Conservation (phyloP, 805 yeast species). For the Starmerella riodocensis region DNA sequence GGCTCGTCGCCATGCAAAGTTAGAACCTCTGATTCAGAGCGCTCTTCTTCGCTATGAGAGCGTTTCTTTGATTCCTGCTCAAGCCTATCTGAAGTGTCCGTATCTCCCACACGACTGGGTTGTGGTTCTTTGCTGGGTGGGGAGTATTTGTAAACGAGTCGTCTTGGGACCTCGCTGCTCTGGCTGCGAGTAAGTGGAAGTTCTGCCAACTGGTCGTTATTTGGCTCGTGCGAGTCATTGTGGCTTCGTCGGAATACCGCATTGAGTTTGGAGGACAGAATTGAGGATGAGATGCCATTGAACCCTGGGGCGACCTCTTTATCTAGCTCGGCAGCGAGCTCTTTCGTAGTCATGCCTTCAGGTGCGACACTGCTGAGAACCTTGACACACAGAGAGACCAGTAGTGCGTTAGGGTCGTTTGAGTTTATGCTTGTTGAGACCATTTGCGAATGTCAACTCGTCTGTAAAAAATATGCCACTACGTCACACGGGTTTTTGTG, state of each 20-base stretch:
- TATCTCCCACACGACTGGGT: not conserved
- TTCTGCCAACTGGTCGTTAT: constrained; percentile 13
- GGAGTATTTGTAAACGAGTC: constrained; percentile 24
- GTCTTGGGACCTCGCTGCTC: constrained; percentile 23
- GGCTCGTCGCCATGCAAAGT: not conserved
- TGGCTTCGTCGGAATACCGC: constrained; percentile 25
- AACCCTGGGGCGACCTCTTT: constrained; percentile 11
- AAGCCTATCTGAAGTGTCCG: no score
- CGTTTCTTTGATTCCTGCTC: not conserved
- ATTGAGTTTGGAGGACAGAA: constrained; percentile 26
- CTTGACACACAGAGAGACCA: constrained; percentile 22
- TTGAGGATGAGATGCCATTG: constrained; percentile 24
- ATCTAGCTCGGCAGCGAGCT: constrained; percentile 22
- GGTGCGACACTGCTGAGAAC: constrained; percentile 19
- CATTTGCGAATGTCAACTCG: no score
- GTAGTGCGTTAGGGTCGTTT: constrained; percentile 13
- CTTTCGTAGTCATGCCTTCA: constrained; percentile 25
- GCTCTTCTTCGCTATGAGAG: no score
- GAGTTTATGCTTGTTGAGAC: no score
- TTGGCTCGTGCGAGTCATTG: constrained; percentile 19
- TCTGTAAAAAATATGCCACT: no score
- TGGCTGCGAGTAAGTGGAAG: constrained; percentile 24
- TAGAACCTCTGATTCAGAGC: not conserved
- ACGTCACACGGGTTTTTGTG: no score
- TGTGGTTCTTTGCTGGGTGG: constrained; percentile 6